Conservation (phyloP, 2,329 filamentous ascomycete genomes). For the Mycosphaerelloides madeirae region DNA sequence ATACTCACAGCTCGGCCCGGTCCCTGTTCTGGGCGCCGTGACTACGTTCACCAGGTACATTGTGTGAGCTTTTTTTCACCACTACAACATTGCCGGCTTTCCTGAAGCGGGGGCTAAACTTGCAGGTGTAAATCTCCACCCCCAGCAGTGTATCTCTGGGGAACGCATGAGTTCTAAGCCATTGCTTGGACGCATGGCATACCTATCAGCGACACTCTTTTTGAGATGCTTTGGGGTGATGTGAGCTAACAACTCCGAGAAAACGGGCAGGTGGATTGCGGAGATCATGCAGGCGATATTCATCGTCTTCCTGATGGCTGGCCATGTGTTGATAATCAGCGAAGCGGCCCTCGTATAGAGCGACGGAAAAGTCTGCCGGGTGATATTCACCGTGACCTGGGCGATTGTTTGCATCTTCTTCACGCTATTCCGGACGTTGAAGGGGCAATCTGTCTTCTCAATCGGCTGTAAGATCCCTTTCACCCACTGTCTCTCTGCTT, state of each 20-base stretch:
- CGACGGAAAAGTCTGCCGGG: constrained; percentile 56
- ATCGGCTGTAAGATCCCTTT: constrained; percentile 47
- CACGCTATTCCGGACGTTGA: constrained; percentile 58
- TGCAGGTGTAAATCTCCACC: too few species aligned
- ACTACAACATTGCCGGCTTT: constrained; percentile 57
- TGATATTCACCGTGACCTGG: constrained; percentile 49
- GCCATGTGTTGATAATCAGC: constrained; percentile 66
- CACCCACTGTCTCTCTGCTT: constrained; percentile 21
- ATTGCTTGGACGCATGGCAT: too few species aligned
- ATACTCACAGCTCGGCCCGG: constrained; percentile 39
- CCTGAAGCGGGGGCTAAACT: constrained; percentile 61
- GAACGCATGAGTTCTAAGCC: too few species aligned
- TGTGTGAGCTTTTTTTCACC: constrained; percentile 54
- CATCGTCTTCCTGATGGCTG: constrained; percentile 64
- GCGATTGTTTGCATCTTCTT: constrained; percentile 55
- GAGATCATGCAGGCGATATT: constrained; percentile 59
- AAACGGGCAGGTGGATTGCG: constrained; percentile 61
- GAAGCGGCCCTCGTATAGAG: constrained; percentile 63
- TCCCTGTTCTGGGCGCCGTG: constrained; percentile 48
- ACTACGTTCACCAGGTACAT: constrained; percentile 59
- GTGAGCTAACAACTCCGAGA: too few species aligned
- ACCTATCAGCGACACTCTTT: too few species aligned
- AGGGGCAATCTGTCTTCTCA: constrained; percentile 59
- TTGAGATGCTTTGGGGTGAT: too few species aligned
- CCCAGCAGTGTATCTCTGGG: too few species aligned